Evolutionary conservation across 441 rosid species (phyloP).

Genomic region (Bocquillonia castaneifolia): DNA sequence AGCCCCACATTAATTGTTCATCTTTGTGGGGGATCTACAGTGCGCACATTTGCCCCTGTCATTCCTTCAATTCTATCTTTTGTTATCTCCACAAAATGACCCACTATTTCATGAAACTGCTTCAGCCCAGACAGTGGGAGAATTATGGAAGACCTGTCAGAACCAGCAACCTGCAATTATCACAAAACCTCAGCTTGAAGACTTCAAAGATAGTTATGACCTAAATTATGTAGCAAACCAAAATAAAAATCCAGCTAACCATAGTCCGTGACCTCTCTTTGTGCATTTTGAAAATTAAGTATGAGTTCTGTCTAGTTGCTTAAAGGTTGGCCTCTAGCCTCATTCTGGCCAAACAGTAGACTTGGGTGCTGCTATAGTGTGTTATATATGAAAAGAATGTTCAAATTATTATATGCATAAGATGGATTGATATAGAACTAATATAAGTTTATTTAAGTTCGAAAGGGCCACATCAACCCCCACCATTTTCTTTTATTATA

Average conservation of each 20-base stretch:
- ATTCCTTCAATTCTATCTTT: conserved; percentile 85
- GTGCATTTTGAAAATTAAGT: not conserved
- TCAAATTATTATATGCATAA: not conserved
- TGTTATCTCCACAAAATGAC: conserved; percentile 90
- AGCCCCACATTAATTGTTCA: conserved; percentile 33
- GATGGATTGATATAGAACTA: not conserved
- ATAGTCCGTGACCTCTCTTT: no score
- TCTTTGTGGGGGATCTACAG: conserved; percentile 88
- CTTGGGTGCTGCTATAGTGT: not conserved
- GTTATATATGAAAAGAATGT: not conserved
- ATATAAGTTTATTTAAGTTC: not conserved
- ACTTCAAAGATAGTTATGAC: not conserved
- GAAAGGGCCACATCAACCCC: no score
- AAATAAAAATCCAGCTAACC: not conserved
- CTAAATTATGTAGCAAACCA: not conserved
- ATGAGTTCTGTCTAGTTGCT: not conserved
- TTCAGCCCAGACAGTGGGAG: conserved; percentile 86
- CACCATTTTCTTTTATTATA: no score
- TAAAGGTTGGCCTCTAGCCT: not conserved
- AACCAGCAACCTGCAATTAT: conserved; percentile 74
- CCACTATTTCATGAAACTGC: conserved; percentile 86
- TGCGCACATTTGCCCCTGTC: conserved; percentile 79
- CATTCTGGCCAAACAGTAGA: not conserved
- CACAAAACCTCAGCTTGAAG: conserved; percentile 18
- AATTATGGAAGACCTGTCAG: conserved; percentile 95